Conservation (phyloP, 2,329 filamentous ascomycete species). For the Neoascochyta sp. region DNA sequence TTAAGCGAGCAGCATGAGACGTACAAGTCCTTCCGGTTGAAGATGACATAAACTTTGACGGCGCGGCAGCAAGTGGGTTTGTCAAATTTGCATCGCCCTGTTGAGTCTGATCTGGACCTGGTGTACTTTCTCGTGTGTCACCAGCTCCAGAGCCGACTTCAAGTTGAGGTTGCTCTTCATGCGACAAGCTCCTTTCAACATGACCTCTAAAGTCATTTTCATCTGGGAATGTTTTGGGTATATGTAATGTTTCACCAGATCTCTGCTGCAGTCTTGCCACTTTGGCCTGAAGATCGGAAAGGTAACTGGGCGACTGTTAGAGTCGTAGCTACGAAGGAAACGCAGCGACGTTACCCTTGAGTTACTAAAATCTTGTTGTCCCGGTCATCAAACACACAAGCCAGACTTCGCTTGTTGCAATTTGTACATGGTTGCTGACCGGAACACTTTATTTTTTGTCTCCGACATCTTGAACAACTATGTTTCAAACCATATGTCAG, state of each 20-base stretch:
- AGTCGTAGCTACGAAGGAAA: not conserved
- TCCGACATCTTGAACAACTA: conserved; percentile 27
- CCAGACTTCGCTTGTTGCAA: conserved; percentile 24
- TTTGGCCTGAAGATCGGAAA: conserved; percentile 24
- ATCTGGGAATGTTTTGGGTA: conserved; percentile 1
- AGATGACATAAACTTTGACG: conserved; percentile 26
- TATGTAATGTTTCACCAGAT: conserved; percentile 1
- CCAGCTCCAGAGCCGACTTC: conserved; percentile 5
- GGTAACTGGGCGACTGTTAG: conserved; percentile 15
- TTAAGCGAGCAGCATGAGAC: not conserved
- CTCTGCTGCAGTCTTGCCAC: conserved; percentile 16
- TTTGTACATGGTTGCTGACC: conserved; percentile 30
- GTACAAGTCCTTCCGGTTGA: conserved; percentile 20
- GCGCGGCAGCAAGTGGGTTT: conserved; percentile 23
- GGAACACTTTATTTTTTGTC: conserved; percentile 34
- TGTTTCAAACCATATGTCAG: not conserved
- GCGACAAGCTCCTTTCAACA: conserved; percentile 4
- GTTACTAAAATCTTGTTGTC: conserved; percentile 32
- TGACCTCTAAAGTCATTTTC: conserved; percentile 2
- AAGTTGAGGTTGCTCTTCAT: conserved; percentile 7
- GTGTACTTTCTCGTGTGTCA: conserved; percentile 18
- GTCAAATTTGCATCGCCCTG: conserved; percentile 18
- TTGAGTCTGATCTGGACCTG: conserved; percentile 14
- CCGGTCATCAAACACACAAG: conserved; percentile 28
- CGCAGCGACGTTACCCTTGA: conserved; percentile 16